phyloP scores from a whole-genome alignment of 2,329 filamentous ascomycete genomes.

The Keithomyces neogunnii region DNA sequence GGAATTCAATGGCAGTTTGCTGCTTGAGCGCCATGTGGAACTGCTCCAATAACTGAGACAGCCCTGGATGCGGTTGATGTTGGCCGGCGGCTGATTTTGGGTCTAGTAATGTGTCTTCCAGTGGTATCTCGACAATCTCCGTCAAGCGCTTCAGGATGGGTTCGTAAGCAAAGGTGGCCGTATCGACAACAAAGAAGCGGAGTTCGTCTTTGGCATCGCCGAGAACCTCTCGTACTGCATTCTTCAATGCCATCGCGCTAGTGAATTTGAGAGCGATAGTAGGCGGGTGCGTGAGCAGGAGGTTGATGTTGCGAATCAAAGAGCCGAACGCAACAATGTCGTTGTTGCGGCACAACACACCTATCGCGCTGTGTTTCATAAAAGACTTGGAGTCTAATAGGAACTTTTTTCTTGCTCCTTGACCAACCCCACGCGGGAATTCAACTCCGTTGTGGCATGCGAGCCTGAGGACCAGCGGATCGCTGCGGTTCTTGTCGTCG shows the following conservation, averaged over 20 bases:
- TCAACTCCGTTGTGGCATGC: constrained; percentile 37
- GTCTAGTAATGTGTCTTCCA: constrained; percentile 44
- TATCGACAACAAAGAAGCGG: constrained; percentile 51
- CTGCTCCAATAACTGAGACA: not conserved
- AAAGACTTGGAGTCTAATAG: constrained; percentile 39
- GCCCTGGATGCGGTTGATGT: not conserved
- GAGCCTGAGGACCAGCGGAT: constrained; percentile 27
- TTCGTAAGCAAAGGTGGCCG: constrained; percentile 60
- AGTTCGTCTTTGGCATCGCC: constrained; percentile 14
- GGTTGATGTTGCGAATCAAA: constrained; percentile 41
- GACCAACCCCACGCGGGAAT: constrained; percentile 10
- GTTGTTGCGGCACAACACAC: constrained; percentile 44
- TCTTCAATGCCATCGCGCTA: constrained; percentile 34
- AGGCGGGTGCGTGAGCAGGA: constrained; percentile 35
- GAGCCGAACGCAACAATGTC: constrained; percentile 52
- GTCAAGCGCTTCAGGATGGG: constrained; percentile 55
- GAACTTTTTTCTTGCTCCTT: constrained; percentile 29
- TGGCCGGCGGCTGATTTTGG: constrained; percentile 3
- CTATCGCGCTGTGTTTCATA: constrained; percentile 52
- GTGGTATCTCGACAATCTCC: constrained; percentile 43
- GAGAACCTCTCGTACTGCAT: constrained; percentile 37
- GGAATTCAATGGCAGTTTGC: constrained; percentile 4
- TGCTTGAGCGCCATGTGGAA: not conserved
- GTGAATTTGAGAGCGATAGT: constrained; percentile 43
- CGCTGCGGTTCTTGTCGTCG: not conserved